These are phyloP conservation scores for Candida glaebosa DNA, from an alignment of 805 yeast genomes.

Conservation along the genomic window DNA sequence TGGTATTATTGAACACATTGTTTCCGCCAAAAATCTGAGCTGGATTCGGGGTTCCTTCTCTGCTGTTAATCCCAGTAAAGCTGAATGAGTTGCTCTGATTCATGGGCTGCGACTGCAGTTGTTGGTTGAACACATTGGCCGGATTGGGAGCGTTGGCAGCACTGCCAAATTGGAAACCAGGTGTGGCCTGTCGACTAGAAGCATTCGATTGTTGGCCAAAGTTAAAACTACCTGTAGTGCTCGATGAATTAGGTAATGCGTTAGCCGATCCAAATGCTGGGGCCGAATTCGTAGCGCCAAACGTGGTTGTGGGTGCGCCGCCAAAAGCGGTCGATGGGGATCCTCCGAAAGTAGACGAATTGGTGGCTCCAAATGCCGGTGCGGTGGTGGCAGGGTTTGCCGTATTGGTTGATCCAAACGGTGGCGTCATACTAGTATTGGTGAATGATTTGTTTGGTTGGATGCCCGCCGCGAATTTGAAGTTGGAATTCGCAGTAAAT, in stretches of 20 bases:
- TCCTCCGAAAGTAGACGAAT: too few species aligned
- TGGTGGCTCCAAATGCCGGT: conserved; percentile 9
- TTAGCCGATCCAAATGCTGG: too few species aligned
- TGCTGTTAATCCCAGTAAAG: conserved; percentile 16
- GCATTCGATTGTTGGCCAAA: conserved; percentile 3
- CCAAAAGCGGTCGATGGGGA: too few species aligned
- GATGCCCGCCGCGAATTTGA: conserved; percentile 12
- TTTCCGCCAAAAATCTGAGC: conserved; percentile 21
- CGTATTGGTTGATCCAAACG: background rate
- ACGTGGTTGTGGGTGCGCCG: background rate
- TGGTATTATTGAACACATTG: conserved; percentile 2
- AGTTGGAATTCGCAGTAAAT: conserved; percentile 6
- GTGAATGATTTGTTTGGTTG: conserved; percentile 3
- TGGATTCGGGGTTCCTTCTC: conserved; percentile 28
- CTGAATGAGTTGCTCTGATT: conserved; percentile 10
- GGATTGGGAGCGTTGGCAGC: conserved; percentile 1
- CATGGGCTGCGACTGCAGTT: conserved; percentile 1
- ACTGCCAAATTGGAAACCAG: conserved; percentile 3
- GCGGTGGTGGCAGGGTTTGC: conserved; percentile 7
- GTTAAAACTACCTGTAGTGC: too few species aligned
- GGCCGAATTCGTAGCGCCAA: too few species aligned
- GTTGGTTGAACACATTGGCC: background rate
- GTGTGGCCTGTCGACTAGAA: conserved; percentile 1
- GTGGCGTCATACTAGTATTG: background rate
- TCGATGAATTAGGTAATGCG: too few species aligned